Evolutionary conservation across 2,329 filamentous ascomycete species (phyloP).

Genomic region (Zymoseptoria ardabiliae): DNA sequence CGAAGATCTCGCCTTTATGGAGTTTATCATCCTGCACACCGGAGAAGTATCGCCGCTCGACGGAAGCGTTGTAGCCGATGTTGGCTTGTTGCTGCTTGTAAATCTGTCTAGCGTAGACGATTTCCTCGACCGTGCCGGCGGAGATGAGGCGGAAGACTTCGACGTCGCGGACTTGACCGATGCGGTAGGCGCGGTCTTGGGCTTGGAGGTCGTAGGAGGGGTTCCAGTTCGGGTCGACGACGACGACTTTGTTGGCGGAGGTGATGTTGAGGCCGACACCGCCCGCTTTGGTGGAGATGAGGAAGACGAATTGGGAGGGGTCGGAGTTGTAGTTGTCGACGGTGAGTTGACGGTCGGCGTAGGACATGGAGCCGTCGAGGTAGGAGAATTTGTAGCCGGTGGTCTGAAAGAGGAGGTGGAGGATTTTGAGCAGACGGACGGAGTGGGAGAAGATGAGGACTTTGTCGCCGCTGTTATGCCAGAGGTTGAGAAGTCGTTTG

Average conservation of each 20-base stretch:
- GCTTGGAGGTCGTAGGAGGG: conserved; percentile 90
- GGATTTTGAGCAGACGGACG: conserved; percentile 73
- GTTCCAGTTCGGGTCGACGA: conserved; percentile 97
- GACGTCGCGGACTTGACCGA: conserved; percentile 85
- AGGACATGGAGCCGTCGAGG: conserved; percentile 74
- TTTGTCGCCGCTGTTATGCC: conserved; percentile 85
- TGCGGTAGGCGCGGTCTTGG: conserved; percentile 91
- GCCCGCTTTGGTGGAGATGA: conserved; percentile 89
- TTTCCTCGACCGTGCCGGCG: conserved; percentile 89
- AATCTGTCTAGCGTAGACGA: conserved; percentile 92
- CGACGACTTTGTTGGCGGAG: conserved; percentile 94
- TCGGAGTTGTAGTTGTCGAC: conserved; percentile 92
- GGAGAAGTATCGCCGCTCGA: conserved; percentile 88
- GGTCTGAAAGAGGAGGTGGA: conserved; percentile 80
- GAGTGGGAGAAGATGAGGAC: conserved; percentile 93
- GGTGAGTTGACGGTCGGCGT: conserved; percentile 69
- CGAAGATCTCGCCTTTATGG: conserved; percentile 90
- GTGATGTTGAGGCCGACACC: conserved; percentile 95
- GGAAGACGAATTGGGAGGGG: conserved; percentile 80
- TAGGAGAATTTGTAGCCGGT: conserved; percentile 82
- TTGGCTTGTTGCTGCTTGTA: conserved; percentile 99
- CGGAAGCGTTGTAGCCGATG: conserved; percentile 89
- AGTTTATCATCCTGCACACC: conserved; percentile 79
- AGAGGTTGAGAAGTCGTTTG: conserved; percentile 77
- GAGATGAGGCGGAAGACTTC: conserved; percentile 91